Evolutionary conservation across 2,329 filamentous ascomycete genomes (phyloP).

Genomic region (Sporothrix pallida): DNA sequence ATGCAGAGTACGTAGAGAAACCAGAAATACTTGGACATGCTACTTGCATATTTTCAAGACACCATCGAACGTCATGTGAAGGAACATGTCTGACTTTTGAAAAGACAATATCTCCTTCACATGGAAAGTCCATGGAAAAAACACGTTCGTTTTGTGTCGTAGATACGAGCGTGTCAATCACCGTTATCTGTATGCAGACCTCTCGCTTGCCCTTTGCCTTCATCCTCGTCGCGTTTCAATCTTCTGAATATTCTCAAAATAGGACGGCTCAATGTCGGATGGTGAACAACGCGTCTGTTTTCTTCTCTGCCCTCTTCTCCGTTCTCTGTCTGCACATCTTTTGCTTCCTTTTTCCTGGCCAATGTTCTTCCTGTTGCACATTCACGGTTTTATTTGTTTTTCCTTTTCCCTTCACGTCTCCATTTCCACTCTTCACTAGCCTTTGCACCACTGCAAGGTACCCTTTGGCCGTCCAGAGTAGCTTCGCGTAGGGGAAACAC

Average conservation of each 20-base stretch:
- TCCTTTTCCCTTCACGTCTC: background rate
- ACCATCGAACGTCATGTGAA: background rate
- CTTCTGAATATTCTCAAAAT: background rate
- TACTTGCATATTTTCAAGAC: slow-evolving; percentile 15
- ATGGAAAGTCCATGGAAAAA: slow-evolving; percentile 15
- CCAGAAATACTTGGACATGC: background rate
- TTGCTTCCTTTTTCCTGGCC: background rate
- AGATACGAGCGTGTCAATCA: slow-evolving; percentile 7
- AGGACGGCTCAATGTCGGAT: background rate
- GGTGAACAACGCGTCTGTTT: background rate
- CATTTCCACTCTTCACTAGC: background rate
- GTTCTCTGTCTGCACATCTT: background rate
- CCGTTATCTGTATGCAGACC: background rate
- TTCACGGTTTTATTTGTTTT: slow-evolving; percentile 12
- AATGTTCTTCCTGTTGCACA: slow-evolving; percentile 4
- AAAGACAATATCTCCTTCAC: background rate
- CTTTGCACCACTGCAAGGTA: slow-evolving; percentile 27
- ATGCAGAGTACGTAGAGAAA: background rate
- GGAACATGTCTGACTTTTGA: background rate
- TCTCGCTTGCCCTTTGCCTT: too few relatives aligned
- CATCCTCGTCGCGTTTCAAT: background rate
- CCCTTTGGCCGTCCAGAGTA: slow-evolving; percentile 29
- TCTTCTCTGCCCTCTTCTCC: background rate
- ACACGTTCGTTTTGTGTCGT: background rate
- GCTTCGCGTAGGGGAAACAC: slow-evolving; percentile 26